Conservation (phyloP, 306 rosid species). For the Dryas drummondii region DNA sequence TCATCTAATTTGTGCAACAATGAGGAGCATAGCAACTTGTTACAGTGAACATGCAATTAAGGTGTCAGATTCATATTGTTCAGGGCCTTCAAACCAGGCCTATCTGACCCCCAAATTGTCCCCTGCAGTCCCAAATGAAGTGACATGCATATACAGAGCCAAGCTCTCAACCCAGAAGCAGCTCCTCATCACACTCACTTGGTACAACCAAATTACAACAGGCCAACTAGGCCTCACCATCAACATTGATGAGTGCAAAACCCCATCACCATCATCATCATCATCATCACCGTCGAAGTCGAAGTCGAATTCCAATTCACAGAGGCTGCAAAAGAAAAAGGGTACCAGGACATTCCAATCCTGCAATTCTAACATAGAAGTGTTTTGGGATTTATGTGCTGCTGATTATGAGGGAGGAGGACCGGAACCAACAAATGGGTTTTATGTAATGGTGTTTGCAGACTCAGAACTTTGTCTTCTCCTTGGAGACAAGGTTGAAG, state of each 20-base stretch:
- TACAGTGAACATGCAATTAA: constrained; percentile 81
- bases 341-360: constrained; percentile 43
- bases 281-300: background rate
- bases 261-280: background rate
- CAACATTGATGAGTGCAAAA: constrained; percentile 16
- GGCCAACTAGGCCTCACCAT: constrained; percentile 51
- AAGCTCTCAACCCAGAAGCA: constrained; percentile 38
- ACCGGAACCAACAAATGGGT: constrained; percentile 63
- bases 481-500: constrained; percentile 57
- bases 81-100: constrained; percentile 56
- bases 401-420: constrained; percentile 52
- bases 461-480: constrained; percentile 50
- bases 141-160: constrained; percentile 54
- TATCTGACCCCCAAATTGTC: constrained; percentile 46
- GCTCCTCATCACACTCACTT: constrained; percentile 45
- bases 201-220: constrained; percentile 42
- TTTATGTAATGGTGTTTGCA: constrained; percentile 48
- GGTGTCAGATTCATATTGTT: constrained; percentile 83
- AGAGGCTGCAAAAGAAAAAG: constrained; percentile 28
- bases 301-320: constrained; percentile 17
- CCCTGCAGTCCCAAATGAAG: constrained; percentile 47
- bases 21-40: constrained; percentile 85
- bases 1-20: constrained; percentile 22
- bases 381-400: constrained; percentile 65
- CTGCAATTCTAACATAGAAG: constrained; percentile 27